Conservation (phyloP, 2,329 filamentous ascomycete genomes). For the Aspergillus carbonarius region DNA sequence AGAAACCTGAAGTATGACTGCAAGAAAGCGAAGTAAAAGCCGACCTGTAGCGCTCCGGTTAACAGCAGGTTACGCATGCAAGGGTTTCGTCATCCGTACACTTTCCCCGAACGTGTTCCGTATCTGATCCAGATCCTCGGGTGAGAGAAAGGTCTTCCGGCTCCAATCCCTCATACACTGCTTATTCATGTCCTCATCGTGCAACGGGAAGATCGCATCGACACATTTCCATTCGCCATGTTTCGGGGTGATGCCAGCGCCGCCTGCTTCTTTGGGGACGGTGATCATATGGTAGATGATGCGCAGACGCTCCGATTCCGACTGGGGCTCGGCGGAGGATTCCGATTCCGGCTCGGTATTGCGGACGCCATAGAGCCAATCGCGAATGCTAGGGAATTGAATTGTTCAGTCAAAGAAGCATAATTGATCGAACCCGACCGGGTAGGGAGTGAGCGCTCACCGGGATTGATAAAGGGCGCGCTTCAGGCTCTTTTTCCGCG, state of each 20-base stretch:
- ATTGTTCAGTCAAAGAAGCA: background rate
- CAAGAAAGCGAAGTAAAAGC: conserved; percentile 94
- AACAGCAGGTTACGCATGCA: background rate
- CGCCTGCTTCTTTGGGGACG: conserved; percentile 69
- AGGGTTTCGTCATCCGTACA: conserved; percentile 21
- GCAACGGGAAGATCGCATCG: conserved; percentile 73
- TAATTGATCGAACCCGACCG: background rate
- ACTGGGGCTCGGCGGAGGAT: conserved; percentile 74
- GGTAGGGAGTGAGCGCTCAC: conserved; percentile 37
- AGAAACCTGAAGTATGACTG: conserved; percentile 92
- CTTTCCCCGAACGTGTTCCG: conserved; percentile 72
- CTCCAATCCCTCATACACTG: conserved; percentile 76
- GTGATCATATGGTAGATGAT: conserved; percentile 85
- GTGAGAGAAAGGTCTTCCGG: conserved; percentile 46
- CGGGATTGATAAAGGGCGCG: conserved; percentile 82
- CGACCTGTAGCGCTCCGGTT: conserved; percentile 55
- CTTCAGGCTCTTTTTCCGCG: conserved; percentile 68
- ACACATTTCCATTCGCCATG: conserved; percentile 72
- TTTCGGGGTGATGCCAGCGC: conserved; percentile 72
- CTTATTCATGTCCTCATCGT: conserved; percentile 74
- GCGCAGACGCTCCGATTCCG: conserved; percentile 83
- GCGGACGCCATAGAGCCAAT: conserved; percentile 92
- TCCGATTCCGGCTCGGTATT: conserved; percentile 71
- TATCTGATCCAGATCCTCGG: conserved; percentile 71
- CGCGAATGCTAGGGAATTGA: conserved; percentile 64